Conservation (phyloP, 495 filamentous ascomycete species). For the Podospora bellae-mahoneyi region DNA sequence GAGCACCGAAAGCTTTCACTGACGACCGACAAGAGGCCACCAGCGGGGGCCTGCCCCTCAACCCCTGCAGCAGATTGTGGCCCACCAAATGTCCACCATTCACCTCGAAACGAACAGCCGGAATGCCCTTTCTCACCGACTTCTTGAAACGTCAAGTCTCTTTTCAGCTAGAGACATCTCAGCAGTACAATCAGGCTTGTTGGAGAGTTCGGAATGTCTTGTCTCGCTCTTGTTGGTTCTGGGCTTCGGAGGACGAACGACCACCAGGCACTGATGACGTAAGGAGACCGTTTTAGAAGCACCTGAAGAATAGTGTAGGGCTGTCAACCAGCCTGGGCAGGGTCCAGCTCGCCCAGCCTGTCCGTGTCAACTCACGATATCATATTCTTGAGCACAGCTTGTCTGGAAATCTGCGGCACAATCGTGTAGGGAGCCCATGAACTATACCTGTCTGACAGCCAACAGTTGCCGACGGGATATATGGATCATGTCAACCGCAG, state of each 20-base stretch:
- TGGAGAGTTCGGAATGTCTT: background rate
- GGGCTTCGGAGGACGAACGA: background rate
- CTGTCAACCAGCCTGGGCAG: background rate
- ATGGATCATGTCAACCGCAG: background rate
- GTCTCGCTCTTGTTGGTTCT: background rate
- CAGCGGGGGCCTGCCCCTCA: background rate
- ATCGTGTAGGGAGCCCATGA: background rate
- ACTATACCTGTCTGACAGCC: background rate
- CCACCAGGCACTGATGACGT: background rate
- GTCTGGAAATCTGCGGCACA: background rate
- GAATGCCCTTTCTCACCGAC: background rate
- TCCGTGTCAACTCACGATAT: background rate
- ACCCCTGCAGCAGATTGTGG: conserved; percentile 1
- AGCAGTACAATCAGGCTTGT: background rate
- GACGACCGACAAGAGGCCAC: conserved; percentile 16
- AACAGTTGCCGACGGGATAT: background rate
- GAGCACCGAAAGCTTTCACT: conserved; percentile 12
- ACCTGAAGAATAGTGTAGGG: background rate
- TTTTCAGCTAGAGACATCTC: background rate
- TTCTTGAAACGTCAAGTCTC: background rate
- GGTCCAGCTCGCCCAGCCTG: background rate
- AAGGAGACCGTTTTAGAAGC: conserved; percentile 3
- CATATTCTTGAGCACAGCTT: background rate
- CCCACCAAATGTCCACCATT: background rate
- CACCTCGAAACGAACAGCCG: background rate